Base-by-base conservation (phyloP, 192 early-diverging fungal genomes). In the Obelidium mucronatum region DNA sequence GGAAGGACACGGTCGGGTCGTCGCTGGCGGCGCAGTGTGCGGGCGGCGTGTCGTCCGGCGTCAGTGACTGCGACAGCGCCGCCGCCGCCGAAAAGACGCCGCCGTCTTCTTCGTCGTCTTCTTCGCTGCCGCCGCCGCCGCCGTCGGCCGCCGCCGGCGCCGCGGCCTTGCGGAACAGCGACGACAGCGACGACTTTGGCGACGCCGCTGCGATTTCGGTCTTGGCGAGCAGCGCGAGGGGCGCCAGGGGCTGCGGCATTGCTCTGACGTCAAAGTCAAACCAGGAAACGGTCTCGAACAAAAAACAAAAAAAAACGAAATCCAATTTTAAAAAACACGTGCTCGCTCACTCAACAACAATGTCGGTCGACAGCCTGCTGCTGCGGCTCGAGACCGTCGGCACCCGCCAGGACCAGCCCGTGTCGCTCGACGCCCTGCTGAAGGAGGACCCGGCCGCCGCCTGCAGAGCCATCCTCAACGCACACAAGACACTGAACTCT, bases 1-100 rank as follows among this genome's bases (percentile, higher is more conserved):
- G 31, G 55, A 67, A 59, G 11, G 73, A 64, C 19, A 75, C 42
- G 3, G 62, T 66, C 1, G 73, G 73, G 40, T 75, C 73, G 22
- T 54, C 55, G 13, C 55, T 52, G 30, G n/a, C 59, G 22, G 30
- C 59, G 30, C 15, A 28, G 59, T 13, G 17, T 61, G n/a, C 59
- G 17, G 19, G 30, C 59, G 17, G 30, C 59, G 59, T 22, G 24
- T 59, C 22, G 22, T 22, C n/a, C 19, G 17, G 59, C 5, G 59
- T 15, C 15, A 28, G 24, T 15, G 33, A 15, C 2, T 61, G 24
- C n/a, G 22, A 26, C 22, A 61, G 30, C 0, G 33, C 59, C 30
- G 59, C n/a, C 59, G 59, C 24, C 30, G 59, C n/a, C 2, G 59
- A 61, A 1, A 61, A 31, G 15, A 31, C 19, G 17, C 24, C n/a